Evolutionary conservation across 139 green algal species (phyloP).

Genomic region (Parachlorella kessleri): DNA sequence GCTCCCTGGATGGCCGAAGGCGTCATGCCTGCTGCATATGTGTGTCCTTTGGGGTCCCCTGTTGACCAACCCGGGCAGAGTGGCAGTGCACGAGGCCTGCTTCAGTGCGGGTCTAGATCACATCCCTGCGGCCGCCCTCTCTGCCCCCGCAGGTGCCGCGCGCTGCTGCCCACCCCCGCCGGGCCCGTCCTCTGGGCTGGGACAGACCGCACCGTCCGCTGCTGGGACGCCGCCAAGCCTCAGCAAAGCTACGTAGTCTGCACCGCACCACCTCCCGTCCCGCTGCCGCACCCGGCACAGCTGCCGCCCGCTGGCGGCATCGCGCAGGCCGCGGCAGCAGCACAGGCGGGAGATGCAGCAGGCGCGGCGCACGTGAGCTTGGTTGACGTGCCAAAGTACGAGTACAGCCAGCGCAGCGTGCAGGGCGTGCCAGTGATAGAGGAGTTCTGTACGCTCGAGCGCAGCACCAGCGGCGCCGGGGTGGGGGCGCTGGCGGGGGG

Average conservation of each 20-base stretch:
- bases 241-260: constrained; percentile 70
- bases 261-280: constrained; percentile 39
- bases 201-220: constrained; percentile 60
- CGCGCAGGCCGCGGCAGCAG: constrained; percentile 23
- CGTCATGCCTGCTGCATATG: too few species aligned
- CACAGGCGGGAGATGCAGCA: neutral
- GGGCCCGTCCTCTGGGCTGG: constrained; percentile 70
- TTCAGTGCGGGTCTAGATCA: too few species aligned
- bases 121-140: too few species aligned
- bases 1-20: too few species aligned
- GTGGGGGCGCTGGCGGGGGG: neutral
- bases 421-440: constrained; percentile 65
- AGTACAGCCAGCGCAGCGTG: constrained; percentile 41
- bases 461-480: neutral
- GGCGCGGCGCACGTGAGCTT: neutral
- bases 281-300: constrained; percentile 6
- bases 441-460: constrained; percentile 46
- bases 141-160: constrained; percentile 18
- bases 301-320: constrained; percentile 9
- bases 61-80: too few species aligned
- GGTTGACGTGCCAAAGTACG: constrained; percentile 50
- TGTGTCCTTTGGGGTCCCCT: too few species aligned
- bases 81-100: too few species aligned
- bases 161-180: constrained; percentile 61
- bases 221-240: constrained; percentile 63